Percentiles rank a stretch among this genome's conserved stretches.
phyloP scores from a whole-genome alignment of 2,329 filamentous ascomycete species.

The Myrmaecium sp. region DNA sequence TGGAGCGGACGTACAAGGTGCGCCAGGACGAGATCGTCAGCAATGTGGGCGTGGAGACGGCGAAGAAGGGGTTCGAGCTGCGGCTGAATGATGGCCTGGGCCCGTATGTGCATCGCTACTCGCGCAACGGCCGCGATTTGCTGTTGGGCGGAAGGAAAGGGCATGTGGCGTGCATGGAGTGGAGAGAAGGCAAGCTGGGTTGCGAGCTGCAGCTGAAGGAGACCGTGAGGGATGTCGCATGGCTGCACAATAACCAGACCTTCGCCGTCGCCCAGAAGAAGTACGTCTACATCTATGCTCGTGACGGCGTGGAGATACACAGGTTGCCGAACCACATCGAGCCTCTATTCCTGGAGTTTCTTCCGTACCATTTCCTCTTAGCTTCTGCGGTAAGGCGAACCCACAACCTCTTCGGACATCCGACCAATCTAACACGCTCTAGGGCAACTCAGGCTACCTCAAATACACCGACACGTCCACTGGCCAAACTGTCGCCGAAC shows the following conservation, averaged over 20 bases:
- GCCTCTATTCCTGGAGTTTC: slow-evolving; percentile 83
- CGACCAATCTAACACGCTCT: slow-evolving; percentile 3
- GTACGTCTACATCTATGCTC: slow-evolving; percentile 92
- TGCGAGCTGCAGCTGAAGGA: slow-evolving; percentile 86
- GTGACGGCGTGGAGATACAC: slow-evolving; percentile 79
- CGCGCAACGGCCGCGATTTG: slow-evolving; percentile 71
- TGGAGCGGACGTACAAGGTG: slow-evolving; percentile 86
- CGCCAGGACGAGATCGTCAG: slow-evolving; percentile 70
- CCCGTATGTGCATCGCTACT: slow-evolving; percentile 80
- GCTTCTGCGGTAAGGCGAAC: slow-evolving; percentile 53
- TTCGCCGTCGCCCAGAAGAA: slow-evolving; percentile 96
- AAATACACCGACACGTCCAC: slow-evolving; percentile 95
- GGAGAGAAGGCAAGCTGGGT: slow-evolving; percentile 77
- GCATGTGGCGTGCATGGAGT: slow-evolving; percentile 92
- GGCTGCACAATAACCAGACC: slow-evolving; percentile 87
- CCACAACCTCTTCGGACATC: not conserved
- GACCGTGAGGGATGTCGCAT: slow-evolving; percentile 75
- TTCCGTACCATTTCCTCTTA: slow-evolving; percentile 90
- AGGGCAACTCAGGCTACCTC: slow-evolving; percentile 66
- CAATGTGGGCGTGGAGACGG: slow-evolving; percentile 63
- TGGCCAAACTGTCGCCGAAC: slow-evolving; percentile 71
- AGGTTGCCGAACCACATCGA: slow-evolving; percentile 81
- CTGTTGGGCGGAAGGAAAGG: slow-evolving; percentile 80
- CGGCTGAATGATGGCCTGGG: slow-evolving; percentile 60
- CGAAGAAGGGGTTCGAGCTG: slow-evolving; percentile 84